Evolutionary conservation across 1,284 basidiomycete species (phyloP).

Genomic region (Microbotryum silenes-acaulis): DNA sequence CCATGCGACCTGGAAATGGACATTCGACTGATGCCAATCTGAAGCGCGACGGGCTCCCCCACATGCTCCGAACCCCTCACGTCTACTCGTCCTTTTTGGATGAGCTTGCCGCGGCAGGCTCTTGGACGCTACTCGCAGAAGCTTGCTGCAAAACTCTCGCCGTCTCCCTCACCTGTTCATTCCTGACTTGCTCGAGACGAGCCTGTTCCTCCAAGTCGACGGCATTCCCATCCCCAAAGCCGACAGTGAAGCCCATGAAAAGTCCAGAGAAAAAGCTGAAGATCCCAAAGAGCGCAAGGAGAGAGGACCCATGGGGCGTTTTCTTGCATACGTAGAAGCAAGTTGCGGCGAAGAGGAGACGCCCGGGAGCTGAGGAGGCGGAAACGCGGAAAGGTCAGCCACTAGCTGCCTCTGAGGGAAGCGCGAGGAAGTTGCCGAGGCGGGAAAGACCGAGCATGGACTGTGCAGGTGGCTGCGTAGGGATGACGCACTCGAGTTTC

Average conservation of each 20-base stretch:
- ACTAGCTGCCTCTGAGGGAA: no score
- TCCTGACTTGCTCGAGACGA: no score
- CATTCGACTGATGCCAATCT: no score
- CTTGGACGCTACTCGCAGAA: no score
- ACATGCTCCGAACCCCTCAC: no score
- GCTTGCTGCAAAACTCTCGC: no score
- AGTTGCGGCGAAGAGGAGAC: slow-evolving; percentile 8
- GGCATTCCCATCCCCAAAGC: slow-evolving; percentile 22
- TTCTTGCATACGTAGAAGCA: slow-evolving; percentile 7
- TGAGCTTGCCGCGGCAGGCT: no score
- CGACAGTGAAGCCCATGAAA: slow-evolving; percentile 15
- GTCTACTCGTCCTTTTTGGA: no score
- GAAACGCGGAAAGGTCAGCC: background rate
- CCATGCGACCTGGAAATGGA: no score
- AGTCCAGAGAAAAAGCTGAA: slow-evolving; percentile 6
- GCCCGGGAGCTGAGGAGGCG: slow-evolving; percentile 9
- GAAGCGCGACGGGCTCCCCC: no score
- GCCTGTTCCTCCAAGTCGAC: slow-evolving; percentile 17
- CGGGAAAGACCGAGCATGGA: background rate
- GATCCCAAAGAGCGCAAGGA: slow-evolving; percentile 10
- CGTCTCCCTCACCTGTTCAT: no score
- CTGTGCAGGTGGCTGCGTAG: background rate
- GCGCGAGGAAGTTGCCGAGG: no score
- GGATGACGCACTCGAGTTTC: slow-evolving; percentile 13
- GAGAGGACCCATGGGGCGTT: slow-evolving; percentile 6